Base-by-base conservation (phyloP, 2,329 filamentous ascomycete species). In the Aspergillus neotritici region DNA sequence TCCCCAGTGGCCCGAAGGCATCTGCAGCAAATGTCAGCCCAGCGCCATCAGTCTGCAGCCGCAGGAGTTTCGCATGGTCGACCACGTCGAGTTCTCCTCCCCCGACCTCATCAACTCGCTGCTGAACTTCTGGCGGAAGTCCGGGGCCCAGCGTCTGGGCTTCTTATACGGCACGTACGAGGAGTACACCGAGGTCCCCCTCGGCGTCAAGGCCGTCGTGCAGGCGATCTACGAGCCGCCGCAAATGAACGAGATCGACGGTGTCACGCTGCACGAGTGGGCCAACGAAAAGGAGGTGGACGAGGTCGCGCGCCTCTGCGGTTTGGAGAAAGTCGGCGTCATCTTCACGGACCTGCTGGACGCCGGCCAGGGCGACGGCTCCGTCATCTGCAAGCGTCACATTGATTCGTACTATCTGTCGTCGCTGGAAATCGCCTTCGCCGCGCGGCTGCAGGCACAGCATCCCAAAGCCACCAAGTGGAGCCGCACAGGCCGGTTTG, bases 211-310 rank as follows among this genome's bases (percentile, higher is more conserved):
- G 68, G 91, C 91, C 12, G 81, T 98, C 1, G 90, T 98, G 0
- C 90, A 98, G 69, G 91, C 90, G 32, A 95, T 98, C 52, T 98
- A 96, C 58, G 93, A 98, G 63, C 87, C 90, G 4, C 93, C 93
- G 2, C 93, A 98, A 62, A 72, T 91, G 30, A 83, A 90, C 55
- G 93, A 98, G 66, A 62, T 83, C 11, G 93, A 98, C 59, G 93
- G 93, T 1, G 80, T 97, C 36, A 90, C 89, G 0, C 71, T 95
- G 44, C 82, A 83, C 39, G 77, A 87, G 0, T 97, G 91, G 87
- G 80, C 86, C 28, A 87, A 89, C 47, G 88, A 95, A 68, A 77
- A 82, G 46, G 84, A 87, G 6, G 75, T 97, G 25, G 85, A 94
- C 47, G 79, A 86, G 41, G 74, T 96, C 5, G 93, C 93, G 17